Evolutionary conservation across 2,329 filamentous ascomycete species (phyloP).

Genomic region (Nemania abortiva): DNA sequence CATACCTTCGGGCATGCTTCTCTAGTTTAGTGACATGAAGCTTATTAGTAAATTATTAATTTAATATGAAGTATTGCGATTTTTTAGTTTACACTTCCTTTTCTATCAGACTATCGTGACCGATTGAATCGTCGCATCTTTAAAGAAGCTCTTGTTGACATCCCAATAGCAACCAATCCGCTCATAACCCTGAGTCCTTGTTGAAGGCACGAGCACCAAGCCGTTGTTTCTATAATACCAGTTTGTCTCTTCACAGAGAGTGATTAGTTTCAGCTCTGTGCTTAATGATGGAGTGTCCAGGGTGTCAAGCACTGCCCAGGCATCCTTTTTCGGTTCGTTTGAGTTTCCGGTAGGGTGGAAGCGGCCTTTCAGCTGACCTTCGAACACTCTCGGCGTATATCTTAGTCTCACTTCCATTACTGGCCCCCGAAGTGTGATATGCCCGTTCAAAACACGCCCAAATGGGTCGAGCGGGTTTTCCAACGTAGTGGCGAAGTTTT

Average conservation of each 20-base stretch:
- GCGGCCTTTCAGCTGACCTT: conserved; percentile 19
- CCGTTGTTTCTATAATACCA: conserved; percentile 20
- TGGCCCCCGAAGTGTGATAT: conserved; percentile 24
- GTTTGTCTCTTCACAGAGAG: conserved; percentile 12
- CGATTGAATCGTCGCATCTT: conserved; percentile 4
- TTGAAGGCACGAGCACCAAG: conserved; percentile 12
- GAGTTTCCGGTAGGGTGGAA: conserved; percentile 4
- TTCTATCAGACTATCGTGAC: conserved; percentile 16
- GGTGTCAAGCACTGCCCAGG: conserved; percentile 18
- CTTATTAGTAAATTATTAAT: too few species aligned
- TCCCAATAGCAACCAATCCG: conserved; percentile 28
- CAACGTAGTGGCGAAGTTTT: conserved; percentile 15
- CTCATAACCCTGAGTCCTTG: conserved; percentile 5
- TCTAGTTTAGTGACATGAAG: too few species aligned
- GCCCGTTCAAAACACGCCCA: conserved; percentile 16
- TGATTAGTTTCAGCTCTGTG: conserved; percentile 6
- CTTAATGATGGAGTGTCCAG: conserved; percentile 1
- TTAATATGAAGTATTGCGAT: neutral
- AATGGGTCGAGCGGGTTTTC: conserved; percentile 18
- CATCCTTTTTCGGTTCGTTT: conserved; percentile 2
- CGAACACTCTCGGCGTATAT: conserved; percentile 1
- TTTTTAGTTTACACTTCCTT: neutral
- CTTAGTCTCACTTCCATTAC: conserved; percentile 11
- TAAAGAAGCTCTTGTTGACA: conserved; percentile 7
- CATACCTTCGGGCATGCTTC: too few species aligned